A percentile compares a stretch with the other conserved stretches of the same genome.
These are phyloP conservation scores for Microsporum ferrugineum DNA, from an alignment of 2,329 filamentous ascomycete genomes.

Conservation along the genomic window DNA sequence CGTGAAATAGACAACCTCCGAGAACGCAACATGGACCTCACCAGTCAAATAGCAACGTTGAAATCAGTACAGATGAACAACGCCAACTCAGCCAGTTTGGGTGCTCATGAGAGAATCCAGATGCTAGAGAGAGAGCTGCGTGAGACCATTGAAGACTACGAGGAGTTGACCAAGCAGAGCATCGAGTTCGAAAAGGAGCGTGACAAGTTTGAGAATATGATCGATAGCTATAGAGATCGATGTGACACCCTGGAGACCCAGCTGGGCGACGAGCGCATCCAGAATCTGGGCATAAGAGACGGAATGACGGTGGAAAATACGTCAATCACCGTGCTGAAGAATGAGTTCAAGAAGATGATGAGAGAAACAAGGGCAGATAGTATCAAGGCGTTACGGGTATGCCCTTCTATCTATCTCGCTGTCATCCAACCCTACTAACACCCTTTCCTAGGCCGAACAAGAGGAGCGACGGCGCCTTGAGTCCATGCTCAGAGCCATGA, in stretches of 20 bases:
- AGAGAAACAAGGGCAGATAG: slow-evolving; percentile 57
- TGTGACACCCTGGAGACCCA: slow-evolving; percentile 53
- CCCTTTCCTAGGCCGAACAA: slow-evolving; percentile 50
- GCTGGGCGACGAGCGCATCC: slow-evolving; percentile 56
- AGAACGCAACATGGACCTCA: slow-evolving; percentile 37
- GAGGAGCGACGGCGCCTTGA: slow-evolving; percentile 59
- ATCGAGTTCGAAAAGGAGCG: slow-evolving; percentile 63
- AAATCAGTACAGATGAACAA: slow-evolving; percentile 24
- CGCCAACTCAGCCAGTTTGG: slow-evolving; percentile 13
- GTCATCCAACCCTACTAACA: background rate
- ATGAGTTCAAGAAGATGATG: slow-evolving; percentile 75
- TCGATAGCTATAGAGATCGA: slow-evolving; percentile 54
- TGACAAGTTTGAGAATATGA: slow-evolving; percentile 50
- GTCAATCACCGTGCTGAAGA: slow-evolving; percentile 57
- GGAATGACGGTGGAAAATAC: slow-evolving; percentile 43
- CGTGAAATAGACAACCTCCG: slow-evolving; percentile 48
- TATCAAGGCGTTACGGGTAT: slow-evolving; percentile 52
- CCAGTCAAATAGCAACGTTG: slow-evolving; percentile 37
- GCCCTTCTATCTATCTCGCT: slow-evolving; percentile 16
- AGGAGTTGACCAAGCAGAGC: slow-evolving; percentile 56
- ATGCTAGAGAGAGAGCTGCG: slow-evolving; percentile 53
- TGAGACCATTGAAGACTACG: slow-evolving; percentile 58
- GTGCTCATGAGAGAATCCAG: slow-evolving; percentile 39
- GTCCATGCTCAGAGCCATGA: slow-evolving; percentile 44
- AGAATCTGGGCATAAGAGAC: slow-evolving; percentile 49